A percentile compares a stretch with the other conserved stretches of the same genome.
Conservation (phyloP, 495 filamentous ascomycete species). For the Neurospora sp. region DNA sequence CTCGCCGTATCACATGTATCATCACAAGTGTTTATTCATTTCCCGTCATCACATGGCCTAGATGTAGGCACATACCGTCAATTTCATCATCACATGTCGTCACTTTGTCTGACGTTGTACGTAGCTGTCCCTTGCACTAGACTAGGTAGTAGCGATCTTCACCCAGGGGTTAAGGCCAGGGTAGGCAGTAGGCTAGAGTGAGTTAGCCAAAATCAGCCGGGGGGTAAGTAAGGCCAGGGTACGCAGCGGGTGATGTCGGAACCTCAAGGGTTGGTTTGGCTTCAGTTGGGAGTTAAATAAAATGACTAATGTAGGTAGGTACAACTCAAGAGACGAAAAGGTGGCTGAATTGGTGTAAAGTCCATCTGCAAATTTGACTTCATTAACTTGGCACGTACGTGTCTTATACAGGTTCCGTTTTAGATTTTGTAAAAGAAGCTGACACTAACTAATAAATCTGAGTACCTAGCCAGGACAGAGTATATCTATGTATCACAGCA, state of each 20-base stretch:
- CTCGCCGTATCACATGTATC: background rate
- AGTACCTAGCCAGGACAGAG: no score
- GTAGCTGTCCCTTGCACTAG: background rate
- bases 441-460: no score
- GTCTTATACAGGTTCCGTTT: background rate
- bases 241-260: background rate
- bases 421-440: background rate
- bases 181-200: background rate
- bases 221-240: background rate
- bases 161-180: background rate
- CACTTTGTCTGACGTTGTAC: background rate
- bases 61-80: no score
- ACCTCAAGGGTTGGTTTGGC: background rate
- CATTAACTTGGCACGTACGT: background rate
- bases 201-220: background rate
- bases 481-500: background rate
- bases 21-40: background rate
- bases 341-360: background rate
- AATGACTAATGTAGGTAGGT: background rate
- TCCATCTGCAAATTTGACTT: background rate
- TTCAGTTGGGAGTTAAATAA: background rate
- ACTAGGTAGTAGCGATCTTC: background rate
- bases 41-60: background rate
- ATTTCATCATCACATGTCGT: background rate
- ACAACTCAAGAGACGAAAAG: background rate